A percentile compares a stretch with the other conserved stretches of the same genome.
Evolutionary conservation across 2,329 filamentous ascomycete genomes (phyloP).

Genomic region (Sphaerostilbella broomeana): DNA sequence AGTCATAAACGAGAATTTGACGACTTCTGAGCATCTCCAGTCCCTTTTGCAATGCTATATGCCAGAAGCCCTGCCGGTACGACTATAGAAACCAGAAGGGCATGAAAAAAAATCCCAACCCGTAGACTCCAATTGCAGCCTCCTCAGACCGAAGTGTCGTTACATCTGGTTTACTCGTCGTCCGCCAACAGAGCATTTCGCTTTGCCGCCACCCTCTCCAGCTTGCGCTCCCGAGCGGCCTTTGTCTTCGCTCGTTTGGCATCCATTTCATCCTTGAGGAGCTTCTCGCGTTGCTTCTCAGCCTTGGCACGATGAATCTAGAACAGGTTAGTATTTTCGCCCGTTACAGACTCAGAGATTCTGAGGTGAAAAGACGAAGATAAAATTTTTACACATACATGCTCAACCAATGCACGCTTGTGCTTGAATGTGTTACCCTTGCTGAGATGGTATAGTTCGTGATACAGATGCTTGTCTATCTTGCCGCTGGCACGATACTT

Average conservation of each 20-base stretch:
- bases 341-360: not conserved
- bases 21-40: constrained; percentile 39
- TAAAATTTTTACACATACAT: constrained; percentile 63
- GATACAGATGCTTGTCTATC: constrained; percentile 99
- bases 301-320: constrained; percentile 99
- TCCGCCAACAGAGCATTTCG: constrained; percentile 76
- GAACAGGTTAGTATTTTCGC: constrained; percentile 13
- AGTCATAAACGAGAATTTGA: not conserved
- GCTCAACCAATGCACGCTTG: constrained; percentile 99
- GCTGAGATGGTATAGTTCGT: constrained; percentile 99
- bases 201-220: constrained; percentile 88
- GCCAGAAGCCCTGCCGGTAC: constrained; percentile 45
- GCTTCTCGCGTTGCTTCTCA: constrained; percentile 93
- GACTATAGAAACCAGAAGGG: constrained; percentile 43
- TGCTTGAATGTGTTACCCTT: constrained; percentile 99
- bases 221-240: constrained; percentile 97
- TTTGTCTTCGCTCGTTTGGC: constrained; percentile 99
- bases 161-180: constrained; percentile 46
- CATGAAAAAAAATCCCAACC: constrained; percentile 47
- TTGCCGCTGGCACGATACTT: constrained; percentile 99
- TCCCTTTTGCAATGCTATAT: constrained; percentile 54
- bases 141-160: constrained; percentile 42
- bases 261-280: constrained; percentile 99
- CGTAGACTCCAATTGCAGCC: constrained; percentile 56
- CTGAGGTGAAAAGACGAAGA: not conserved